Evolutionary conservation across 164 flowering plant genomes (phyloP).

Genomic region (Kalanchoe fedtschenkoi): DNA sequence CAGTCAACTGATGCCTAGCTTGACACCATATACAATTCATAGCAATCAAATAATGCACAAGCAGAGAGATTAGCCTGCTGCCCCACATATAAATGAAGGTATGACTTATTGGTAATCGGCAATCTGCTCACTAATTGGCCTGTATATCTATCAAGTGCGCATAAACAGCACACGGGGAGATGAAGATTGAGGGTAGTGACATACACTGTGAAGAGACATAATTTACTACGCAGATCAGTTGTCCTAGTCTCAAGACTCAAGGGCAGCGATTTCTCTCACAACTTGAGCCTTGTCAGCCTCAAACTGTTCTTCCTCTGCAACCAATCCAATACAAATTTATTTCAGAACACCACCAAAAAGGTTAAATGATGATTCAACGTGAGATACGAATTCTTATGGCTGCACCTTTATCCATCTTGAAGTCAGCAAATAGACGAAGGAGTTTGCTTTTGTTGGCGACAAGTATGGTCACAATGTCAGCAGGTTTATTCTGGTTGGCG

Average conservation of each 20-base stretch:
- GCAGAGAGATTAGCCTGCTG: too few species aligned
- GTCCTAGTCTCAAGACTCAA: conserved; percentile 21
- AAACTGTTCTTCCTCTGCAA: conserved; percentile 67
- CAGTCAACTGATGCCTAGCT: too few species aligned
- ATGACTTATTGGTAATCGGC: too few species aligned
- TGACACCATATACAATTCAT: too few species aligned
- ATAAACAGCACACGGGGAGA: too few species aligned
- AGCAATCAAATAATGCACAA: too few species aligned
- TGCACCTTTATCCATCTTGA: conserved; percentile 78
- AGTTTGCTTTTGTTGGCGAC: conserved; percentile 78
- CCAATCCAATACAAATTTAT: neutral
- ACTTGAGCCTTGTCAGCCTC: conserved; percentile 73
- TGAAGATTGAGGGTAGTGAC: too few species aligned
- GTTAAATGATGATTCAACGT: neutral
- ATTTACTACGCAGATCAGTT: too few species aligned
- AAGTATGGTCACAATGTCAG: conserved; percentile 74
- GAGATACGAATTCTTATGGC: neutral
- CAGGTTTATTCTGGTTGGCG: conserved; percentile 83
- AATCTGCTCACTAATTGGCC: too few species aligned
- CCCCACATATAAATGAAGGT: too few species aligned
- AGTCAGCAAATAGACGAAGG: conserved; percentile 71
- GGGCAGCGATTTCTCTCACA: conserved; percentile 39
- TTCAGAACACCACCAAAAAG: neutral
- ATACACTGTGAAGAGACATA: too few species aligned
- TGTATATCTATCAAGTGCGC: too few species aligned